Evolutionary conservation across 495 filamentous ascomycete genomes (phyloP), one percentile per base, ranked within the genome.

Genomic region (Cercophora scortea): DNA sequence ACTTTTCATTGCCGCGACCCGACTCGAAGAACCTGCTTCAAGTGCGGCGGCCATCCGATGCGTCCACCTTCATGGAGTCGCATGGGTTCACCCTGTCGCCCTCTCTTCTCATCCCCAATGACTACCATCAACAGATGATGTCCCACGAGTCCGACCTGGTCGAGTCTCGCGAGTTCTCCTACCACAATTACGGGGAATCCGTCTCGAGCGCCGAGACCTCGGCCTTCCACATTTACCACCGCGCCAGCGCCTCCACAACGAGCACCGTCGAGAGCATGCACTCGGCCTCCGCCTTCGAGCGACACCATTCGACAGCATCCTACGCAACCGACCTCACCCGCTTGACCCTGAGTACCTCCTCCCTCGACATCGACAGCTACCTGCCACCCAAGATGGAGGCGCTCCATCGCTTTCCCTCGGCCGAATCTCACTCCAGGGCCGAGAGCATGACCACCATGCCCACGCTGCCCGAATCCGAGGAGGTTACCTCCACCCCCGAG

Each of bases 51-150:
- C 59, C 64, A 6, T 78, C 76, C 1, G 64, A 72, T 42, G 74
- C 71, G 8, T 73, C 69, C 12, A 78, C 71, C 58, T 79, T 78
- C 61, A 74, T 74, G 53, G 78, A 79, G 57, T 73, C 70, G 10
- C 77, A 81, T 49, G 75, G 75, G 44, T 80, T 81, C 58, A 68
- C 60, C 47, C 60, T 81, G 6, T 80, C 77, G 18, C 78, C 78
- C 5, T 74, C 75, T 12, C 68, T 80, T 40, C 62, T 81, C 32
- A 78, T 81, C 15, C 78, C 78, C 34, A 63, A 64, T 43, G 75
- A 78, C 42, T 76, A 70, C 52, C 70, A 76, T 45, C 67, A 71
- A 54, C 66, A 72, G 53, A 72, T 77, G 69, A 47, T 71, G 36
- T 59, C 57, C n/a, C 63, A 60, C 39, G 71, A 72, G 49, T 57